Base-by-base conservation (phyloP, 176 grass and related monocot genomes). In the Oryza glumipatula region DNA sequence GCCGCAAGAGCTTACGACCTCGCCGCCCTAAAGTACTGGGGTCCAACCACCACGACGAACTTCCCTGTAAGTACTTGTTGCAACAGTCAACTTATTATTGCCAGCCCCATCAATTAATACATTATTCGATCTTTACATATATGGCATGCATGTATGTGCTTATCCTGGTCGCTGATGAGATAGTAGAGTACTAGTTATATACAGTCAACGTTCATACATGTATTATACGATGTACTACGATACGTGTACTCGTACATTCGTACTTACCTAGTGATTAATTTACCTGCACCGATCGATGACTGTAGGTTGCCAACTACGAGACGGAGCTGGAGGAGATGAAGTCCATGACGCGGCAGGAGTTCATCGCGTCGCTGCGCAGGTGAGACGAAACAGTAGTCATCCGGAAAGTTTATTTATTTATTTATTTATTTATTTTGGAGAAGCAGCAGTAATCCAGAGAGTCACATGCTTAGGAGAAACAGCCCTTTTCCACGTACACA, bases 301-400 rank as follows among this genome's bases (percentile, higher is more conserved):
- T 10, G 67, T 69, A 95, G 96, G 93, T 92, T 46, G 51, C 89
- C n/a, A 88, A 88, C 80, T 98, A 98, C 32, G 89, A 92, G 76
- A 87, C 92, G 83, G 93, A 98, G 80, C 56, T 95, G 69, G 91
- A 98, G 78, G 96, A 94, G 82, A 98, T 98, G 96, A 95, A 94
- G 82, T 77, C 91, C 15, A 95, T 92, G 96, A 93, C 96, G 44
- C 82, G 96, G 68, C 96, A 95, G 73, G 96, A 98, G 92, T 98
- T 98, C 78, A 84, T 98, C 30, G 96, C 96, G 2, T 95, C 93
- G 1, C 85, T 98, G 36, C 87, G 95, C 92, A 98, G 95, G 95
- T 98, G 76, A 82, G 17, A 41, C 30, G 30, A 32, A 41, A 41
- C 39, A 41, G 39, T 41, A 41, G 39, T 41, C 39, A 41, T 41